A percentile compares a stretch with the other conserved stretches of the same genome.
Evolutionary conservation across 495 filamentous ascomycete species (phyloP).

Genomic region (Thozetella sp.): DNA sequence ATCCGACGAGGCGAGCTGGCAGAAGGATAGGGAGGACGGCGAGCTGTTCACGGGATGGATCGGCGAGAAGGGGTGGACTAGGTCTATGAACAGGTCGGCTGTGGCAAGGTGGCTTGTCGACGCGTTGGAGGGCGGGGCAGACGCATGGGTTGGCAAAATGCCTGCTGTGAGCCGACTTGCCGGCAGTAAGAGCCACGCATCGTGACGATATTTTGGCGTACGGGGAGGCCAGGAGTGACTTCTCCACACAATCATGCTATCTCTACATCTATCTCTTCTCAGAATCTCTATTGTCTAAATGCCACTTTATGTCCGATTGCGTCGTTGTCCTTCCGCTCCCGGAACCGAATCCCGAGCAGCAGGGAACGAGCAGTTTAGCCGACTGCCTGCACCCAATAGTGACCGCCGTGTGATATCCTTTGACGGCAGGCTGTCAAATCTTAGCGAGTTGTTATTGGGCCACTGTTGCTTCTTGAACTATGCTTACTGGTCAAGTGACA

Average conservation of each 20-base stretch:
- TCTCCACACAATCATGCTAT: too few species aligned
- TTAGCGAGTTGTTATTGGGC: neutral
- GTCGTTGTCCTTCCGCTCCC: neutral
- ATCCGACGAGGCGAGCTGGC: slow-evolving; percentile 16
- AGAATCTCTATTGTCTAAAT: too few species aligned
- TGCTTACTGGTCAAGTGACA: neutral
- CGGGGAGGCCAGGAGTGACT: too few species aligned
- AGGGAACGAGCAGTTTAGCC: neutral
- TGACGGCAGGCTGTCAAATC: neutral
- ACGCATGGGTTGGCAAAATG: too few species aligned
- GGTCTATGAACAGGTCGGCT: slow-evolving; percentile 8
- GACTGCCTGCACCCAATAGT: neutral
- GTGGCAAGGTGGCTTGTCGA: slow-evolving; percentile 22
- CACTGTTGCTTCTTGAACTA: too few species aligned
- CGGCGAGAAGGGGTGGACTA: slow-evolving; percentile 10
- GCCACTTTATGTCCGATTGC: too few species aligned
- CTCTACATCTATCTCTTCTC: too few species aligned
- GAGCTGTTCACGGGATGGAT: slow-evolving; percentile 10
- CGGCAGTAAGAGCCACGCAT: too few species aligned
- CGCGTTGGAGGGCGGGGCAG: too few species aligned
- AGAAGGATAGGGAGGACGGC: slow-evolving; percentile 16
- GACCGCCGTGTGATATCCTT: neutral
- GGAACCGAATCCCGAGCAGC: neutral
- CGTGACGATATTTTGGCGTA: too few species aligned
- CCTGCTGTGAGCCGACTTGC: too few species aligned